Percentiles rank a stretch among this genome's conserved stretches.
These are phyloP conservation scores for Kluyveromyces dobzhanskii DNA, from an alignment of 805 yeast species.

Conservation along the genomic window DNA sequence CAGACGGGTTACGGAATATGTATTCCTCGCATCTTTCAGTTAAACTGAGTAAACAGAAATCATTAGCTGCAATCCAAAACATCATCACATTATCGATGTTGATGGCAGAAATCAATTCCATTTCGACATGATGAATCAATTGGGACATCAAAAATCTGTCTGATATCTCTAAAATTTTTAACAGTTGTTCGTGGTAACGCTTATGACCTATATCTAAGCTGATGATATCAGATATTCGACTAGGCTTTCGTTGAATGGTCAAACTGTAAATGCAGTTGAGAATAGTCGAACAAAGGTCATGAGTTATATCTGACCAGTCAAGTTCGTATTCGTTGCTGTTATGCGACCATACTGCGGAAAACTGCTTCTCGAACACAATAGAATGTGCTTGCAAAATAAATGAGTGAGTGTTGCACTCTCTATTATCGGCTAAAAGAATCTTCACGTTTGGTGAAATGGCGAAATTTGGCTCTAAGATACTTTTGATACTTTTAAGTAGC, in stretches of 20 bases:
- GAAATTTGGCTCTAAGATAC: background rate
- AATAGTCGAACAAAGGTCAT: constrained; percentile 16
- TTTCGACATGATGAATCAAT: constrained; percentile 54
- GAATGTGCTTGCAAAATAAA: constrained; percentile 48
- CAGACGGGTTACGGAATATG: constrained; percentile 55
- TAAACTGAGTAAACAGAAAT: constrained; percentile 44
- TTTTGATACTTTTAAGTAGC: background rate
- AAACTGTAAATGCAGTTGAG: constrained; percentile 35
- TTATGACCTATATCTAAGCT: background rate
- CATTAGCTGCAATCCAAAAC: constrained; percentile 46
- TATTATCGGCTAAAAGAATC: constrained; percentile 41
- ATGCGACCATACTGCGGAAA: constrained; percentile 47
- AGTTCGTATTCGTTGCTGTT: background rate
- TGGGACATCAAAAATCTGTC: constrained; percentile 57
- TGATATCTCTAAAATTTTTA: constrained; percentile 52
- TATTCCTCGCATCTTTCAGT: constrained; percentile 59
- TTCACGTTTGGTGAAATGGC: constrained; percentile 32
- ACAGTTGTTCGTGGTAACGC: constrained; percentile 17
- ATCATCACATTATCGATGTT: constrained; percentile 50
- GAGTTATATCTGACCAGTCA: constrained; percentile 1
- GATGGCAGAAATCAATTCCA: constrained; percentile 47
- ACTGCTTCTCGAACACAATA: constrained; percentile 52
- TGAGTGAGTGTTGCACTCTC: constrained; percentile 37
- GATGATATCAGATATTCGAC: background rate
- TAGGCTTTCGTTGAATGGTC: no score